Evolutionary conservation across 2,329 filamentous ascomycete genomes (phyloP).

Genomic region (Aspergillus aculeatinus): DNA sequence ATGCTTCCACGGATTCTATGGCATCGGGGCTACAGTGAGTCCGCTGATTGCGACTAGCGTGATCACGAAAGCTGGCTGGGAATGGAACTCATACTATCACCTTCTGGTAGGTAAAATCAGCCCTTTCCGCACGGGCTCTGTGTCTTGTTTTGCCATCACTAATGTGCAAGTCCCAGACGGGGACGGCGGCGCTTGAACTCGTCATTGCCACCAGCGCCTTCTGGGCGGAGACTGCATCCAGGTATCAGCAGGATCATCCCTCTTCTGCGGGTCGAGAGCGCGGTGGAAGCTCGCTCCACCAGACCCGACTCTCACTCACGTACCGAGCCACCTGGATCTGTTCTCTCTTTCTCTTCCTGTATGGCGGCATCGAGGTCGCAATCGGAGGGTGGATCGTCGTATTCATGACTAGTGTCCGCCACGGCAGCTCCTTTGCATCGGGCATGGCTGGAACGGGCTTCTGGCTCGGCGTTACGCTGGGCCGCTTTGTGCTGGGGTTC

Average conservation of each 20-base stretch:
- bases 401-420: slow-evolving; percentile 75
- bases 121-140: no score
- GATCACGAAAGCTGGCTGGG: slow-evolving; percentile 60
- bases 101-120: slow-evolving; percentile 56
- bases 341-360: slow-evolving; percentile 69
- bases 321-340: slow-evolving; percentile 5
- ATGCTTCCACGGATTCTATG: slow-evolving; percentile 69
- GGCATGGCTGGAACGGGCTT: slow-evolving; percentile 76
- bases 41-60: slow-evolving; percentile 71
- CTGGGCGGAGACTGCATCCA: slow-evolving; percentile 5
- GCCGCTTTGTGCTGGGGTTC: slow-evolving; percentile 71
- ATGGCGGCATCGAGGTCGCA: slow-evolving; percentile 70
- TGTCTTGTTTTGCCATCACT: not conserved
- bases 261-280: not conserved
- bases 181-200: slow-evolving; percentile 21
- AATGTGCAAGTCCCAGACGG: slow-evolving; percentile 14
- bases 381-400: slow-evolving; percentile 80
- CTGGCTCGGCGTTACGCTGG: slow-evolving; percentile 77
- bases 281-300: not conserved
- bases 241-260: not conserved
- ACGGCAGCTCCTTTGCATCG: slow-evolving; percentile 66
- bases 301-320: not conserved
- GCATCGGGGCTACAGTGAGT: slow-evolving; percentile 65
- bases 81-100: slow-evolving; percentile 75
- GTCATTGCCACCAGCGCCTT: slow-evolving; percentile 8